Conservation (phyloP, 208 protist species). For the Phytomonas sp. region DNA sequence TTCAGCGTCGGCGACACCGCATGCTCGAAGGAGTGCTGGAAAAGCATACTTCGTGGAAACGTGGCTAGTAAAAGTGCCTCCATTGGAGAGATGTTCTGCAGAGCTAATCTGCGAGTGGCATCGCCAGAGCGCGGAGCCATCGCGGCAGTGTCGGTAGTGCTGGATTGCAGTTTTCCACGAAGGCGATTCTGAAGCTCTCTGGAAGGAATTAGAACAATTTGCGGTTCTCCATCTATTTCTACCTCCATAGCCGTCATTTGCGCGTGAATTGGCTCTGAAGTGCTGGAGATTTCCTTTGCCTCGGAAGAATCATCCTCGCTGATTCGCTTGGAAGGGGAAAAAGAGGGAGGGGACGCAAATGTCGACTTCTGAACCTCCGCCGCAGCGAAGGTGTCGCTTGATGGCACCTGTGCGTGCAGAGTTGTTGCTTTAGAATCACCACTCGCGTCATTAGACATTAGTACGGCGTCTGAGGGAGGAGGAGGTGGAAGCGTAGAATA, state of each 20-base stretch:
- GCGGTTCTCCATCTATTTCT: constrained; percentile 38
- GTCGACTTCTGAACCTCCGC: neutral
- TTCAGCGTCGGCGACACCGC: constrained; percentile 22
- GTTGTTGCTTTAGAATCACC: neutral
- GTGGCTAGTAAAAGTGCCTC: constrained; percentile 25
- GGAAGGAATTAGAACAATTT: constrained; percentile 50
- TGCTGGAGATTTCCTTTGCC: constrained; percentile 1
- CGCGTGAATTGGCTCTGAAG: constrained; percentile 12
- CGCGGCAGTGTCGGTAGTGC: neutral
- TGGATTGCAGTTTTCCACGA: constrained; percentile 19
- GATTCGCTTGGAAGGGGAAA: neutral
- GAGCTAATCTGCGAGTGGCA: neutral
- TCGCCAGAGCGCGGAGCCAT: neutral
- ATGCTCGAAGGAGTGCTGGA: constrained; percentile 55
- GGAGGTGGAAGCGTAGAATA: no score
- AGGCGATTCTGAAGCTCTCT: constrained; percentile 37
- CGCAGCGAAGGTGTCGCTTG: neutral
- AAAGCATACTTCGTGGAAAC: constrained; percentile 35
- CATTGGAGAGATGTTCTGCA: neutral
- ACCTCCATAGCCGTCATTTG: constrained; percentile 38
- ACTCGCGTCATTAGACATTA: neutral
- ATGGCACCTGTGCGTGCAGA: neutral
- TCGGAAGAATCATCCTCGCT: neutral
- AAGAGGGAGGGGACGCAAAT: neutral
- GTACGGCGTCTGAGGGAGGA: neutral